These are phyloP conservation scores for Diplosphaera chodatii DNA, from an alignment of 139 green algal species.

Conservation along the genomic window DNA sequence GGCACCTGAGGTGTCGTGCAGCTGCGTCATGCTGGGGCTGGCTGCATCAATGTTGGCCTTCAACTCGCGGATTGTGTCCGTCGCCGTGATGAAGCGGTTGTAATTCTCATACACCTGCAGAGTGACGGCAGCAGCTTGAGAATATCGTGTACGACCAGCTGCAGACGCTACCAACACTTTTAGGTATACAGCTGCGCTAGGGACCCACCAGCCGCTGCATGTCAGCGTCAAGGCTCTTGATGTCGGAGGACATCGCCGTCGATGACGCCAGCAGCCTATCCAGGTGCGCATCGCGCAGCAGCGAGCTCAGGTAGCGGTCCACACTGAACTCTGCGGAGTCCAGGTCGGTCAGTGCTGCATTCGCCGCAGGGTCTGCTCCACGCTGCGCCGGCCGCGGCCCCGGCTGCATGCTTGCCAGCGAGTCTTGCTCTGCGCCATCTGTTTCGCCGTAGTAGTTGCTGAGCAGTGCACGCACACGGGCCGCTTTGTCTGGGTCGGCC, in stretches of 20 bases:
- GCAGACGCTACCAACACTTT: too few relatives aligned
- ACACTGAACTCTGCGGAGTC: not conserved
- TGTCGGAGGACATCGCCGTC: conserved; percentile 72
- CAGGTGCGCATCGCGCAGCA: conserved; percentile 49
- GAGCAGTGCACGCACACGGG: conserved; percentile 47
- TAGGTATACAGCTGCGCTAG: too few relatives aligned
- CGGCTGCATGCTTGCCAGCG: not conserved
- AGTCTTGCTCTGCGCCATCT: not conserved
- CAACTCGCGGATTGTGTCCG: conserved; percentile 85
- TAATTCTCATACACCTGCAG: conserved; percentile 99
- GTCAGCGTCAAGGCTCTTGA: conserved; percentile 87
- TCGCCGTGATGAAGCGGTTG: conserved; percentile 97
- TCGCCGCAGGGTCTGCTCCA: not conserved
- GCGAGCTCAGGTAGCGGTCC: conserved; percentile 16
- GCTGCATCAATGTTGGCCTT: conserved; percentile 59
- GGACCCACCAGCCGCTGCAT: conserved; percentile 98
- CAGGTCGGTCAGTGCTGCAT: not conserved
- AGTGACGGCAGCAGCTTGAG: too few relatives aligned
- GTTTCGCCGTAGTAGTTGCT: conserved; percentile 62
- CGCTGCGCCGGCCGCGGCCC: not conserved
- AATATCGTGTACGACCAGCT: too few relatives aligned
- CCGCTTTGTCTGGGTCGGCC: conserved; percentile 30
- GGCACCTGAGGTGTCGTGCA: conserved; percentile 49
- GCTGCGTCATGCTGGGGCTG: conserved; percentile 59
- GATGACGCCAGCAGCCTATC: conserved; percentile 73